Evolutionary conservation across 2,329 filamentous ascomycete genomes (phyloP), one percentile per base, ranked within the genome.

Genomic region (Sarocladium kiliense): DNA sequence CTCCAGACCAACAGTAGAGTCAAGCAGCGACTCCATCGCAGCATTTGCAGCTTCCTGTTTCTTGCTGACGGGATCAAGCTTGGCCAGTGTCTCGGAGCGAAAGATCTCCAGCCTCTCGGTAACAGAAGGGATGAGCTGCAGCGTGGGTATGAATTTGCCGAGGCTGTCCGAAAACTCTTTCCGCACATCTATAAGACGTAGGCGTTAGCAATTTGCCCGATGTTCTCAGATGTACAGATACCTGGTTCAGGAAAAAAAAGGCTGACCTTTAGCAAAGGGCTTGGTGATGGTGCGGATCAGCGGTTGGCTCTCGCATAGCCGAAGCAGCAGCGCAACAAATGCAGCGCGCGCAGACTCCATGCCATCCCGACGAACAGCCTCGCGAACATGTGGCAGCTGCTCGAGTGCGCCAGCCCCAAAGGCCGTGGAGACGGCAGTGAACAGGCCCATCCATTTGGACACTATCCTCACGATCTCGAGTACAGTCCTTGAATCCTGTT

Each of bases 241-340:
- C n/a, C n/a, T n/a, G n/a, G n/a, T n/a, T n/a, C n/a, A n/a, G n/a
- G n/a, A n/a, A n/a, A n/a, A n/a, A n/a, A n/a, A n/a, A n/a, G n/a
- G 1, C 18, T 10, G 67, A 81, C 82, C 75, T 74, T 78, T 82
- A 2, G 78, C 77, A 51, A 73, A 70, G 0, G 77, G 74, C 61
- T 75, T 77, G 56, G 74, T 74, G 49, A 89, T 66, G 3, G 80
- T 76, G 44, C 72, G 70, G 3, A 86, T 66, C 11, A 88, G 76
- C 3, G 74, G 71, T 3, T 71, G 69, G 60, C 85, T 86, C 59
- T 89, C 85, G 55, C 81, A 78, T 11, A 87, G 72, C 0, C 80
- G 78, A 50, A 87, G 70, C 5, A 88, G 69, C 18, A 89, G 72
- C 64, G 85, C 79, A 2, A 85, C 81, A 58, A 89, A 79, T 0